Base-by-base conservation (phyloP, 2,329 filamentous ascomycete species). In the Simplicillium sp. region DNA sequence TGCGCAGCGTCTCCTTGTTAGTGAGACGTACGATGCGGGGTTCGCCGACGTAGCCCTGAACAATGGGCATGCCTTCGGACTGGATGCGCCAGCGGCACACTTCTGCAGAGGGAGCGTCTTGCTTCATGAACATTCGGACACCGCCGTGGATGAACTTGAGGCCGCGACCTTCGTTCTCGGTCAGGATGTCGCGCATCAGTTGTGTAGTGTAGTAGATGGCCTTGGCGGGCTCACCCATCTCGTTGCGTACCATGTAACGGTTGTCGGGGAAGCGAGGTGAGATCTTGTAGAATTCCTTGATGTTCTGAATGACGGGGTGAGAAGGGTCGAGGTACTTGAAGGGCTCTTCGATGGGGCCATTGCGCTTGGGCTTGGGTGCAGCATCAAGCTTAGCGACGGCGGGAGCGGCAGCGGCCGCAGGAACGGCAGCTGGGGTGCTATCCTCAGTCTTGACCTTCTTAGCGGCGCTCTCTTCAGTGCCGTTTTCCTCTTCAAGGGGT, bases 101-200 rank as follows among this genome's bases (percentile, higher is more conserved):
- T 41, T 89, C 83, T 29, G 83, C 81, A 5, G 82, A 84, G 44
- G 94, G 89, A 0, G 87, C 84, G 55, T 96, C 88, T 61, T 97
- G 90, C 69, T 94, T 95, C 71, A 97, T 92, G 60, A 94, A 98
- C 87, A 97, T 97, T 67, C 94, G 94, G 29, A 98, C 89, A 48
- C 92, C 92, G 38, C 84, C 90, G 63, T 98, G 92, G 38, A 98
- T 85, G 57, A 98, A 95, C 60, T 92, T 94, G 62, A 97, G 82
- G 36, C 88, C 88, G 20, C 84, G 82, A 34, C 87, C 86, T 61
- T 96, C 88, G 59, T 98, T 98, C 56, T 83, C 75, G 4, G 73
- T 77, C 3, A 98, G 73, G 40, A 98, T 92, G 48, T 90, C 84
- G 28, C 88, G 84, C 16, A 87, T 83, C 11, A 97, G 73, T 4